Conservation (phyloP, 73 alveolate genomes). For the Tetrahymena thermophila region DNA sequence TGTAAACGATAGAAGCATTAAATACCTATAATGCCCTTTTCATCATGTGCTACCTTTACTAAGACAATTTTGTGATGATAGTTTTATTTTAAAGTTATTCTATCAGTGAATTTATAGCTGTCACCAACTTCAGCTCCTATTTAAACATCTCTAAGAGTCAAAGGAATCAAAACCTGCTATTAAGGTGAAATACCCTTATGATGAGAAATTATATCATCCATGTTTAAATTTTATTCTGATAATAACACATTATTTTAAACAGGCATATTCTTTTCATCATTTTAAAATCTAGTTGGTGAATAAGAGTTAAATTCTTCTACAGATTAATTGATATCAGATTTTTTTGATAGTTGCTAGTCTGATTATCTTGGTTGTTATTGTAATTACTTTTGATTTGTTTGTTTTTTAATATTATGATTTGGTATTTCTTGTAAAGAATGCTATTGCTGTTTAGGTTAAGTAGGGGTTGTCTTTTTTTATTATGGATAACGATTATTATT, state of each 20-base stretch:
- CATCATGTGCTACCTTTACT: not conserved
- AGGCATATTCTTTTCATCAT: not conserved
- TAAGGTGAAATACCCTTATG: not conserved
- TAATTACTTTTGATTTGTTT: not conserved
- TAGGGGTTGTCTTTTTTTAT: not conserved
- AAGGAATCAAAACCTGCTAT: not conserved
- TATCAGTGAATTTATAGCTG: not conserved
- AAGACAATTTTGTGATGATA: not conserved
- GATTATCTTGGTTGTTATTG: not conserved
- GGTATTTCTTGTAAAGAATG: not conserved
- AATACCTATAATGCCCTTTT: not conserved
- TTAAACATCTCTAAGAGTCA: not conserved
- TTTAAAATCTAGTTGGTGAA: not conserved
- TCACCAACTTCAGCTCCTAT: not conserved
- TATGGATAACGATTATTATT: not conserved
- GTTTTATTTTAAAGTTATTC: not conserved
- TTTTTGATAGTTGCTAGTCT: not conserved
- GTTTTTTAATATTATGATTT: no score
- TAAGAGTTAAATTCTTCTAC: not conserved
- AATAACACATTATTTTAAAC: not conserved
- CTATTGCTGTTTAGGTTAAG: not conserved
- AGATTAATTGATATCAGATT: not conserved
- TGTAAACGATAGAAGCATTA: not conserved
- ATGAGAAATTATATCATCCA: not conserved
- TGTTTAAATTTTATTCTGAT: not conserved